These are phyloP conservation scores for Cavenderia fasciculata DNA, from an alignment of 78 protist genomes.

Conservation along the genomic window DNA sequence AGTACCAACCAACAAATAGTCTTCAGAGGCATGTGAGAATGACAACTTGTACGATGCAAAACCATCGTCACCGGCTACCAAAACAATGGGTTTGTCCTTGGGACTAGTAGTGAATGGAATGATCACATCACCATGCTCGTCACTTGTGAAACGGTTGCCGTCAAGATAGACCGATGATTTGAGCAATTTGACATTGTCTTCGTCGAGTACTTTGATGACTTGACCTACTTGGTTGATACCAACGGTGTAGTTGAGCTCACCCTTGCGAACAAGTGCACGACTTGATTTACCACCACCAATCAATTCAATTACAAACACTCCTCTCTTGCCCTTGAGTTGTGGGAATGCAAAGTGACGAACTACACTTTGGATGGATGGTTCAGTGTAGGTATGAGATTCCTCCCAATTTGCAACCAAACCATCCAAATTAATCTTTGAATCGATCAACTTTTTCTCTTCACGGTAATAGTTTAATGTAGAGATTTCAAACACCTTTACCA, in stretches of 20 bases:
- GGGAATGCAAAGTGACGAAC: constrained; percentile 38
- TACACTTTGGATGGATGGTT: constrained; percentile 24
- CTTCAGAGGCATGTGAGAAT: constrained; percentile 23
- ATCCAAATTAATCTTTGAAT: constrained; percentile 50
- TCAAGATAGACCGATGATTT: constrained; percentile 16
- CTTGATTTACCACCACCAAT: constrained; percentile 76
- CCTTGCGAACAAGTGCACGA: constrained; percentile 50
- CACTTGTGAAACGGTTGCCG: constrained; percentile 33
- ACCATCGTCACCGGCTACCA: constrained; percentile 15
- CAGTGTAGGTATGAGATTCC: constrained; percentile 5
- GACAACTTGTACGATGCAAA: constrained; percentile 25
- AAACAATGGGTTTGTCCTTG: background rate
- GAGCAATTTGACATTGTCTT: constrained; percentile 35
- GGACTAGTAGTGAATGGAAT: constrained; percentile 46
- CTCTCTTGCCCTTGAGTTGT: constrained; percentile 48
- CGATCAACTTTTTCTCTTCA: background rate
- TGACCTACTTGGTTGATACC: constrained; percentile 23
- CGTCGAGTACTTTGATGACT: constrained; percentile 36
- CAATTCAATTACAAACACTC: constrained; percentile 64
- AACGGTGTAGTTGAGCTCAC: constrained; percentile 8
- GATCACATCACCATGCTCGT: constrained; percentile 63
- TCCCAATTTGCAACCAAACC: constrained; percentile 71
- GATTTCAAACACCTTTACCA: constrained; percentile 74
- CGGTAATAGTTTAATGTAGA: constrained; percentile 61
- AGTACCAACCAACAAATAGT: constrained; percentile 5